Base-by-base conservation (phyloP, 768 basidiomycete species). In the Antrodiella citrinella region DNA sequence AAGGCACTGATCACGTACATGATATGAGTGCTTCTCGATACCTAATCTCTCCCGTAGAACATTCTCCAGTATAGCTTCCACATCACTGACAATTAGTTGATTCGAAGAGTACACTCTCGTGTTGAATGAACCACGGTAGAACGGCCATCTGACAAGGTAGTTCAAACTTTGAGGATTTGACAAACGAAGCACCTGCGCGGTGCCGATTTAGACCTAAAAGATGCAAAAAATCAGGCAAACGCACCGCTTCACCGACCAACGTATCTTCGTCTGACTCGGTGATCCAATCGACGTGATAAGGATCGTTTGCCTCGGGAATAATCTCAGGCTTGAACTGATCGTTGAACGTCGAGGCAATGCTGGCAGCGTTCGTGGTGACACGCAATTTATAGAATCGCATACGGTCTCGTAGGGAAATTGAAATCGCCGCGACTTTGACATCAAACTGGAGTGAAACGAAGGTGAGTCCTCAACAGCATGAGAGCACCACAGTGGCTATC, bases 341-440 rank as follows among this genome's bases (percentile, higher is more conserved):
- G 61, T 95, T 96, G 65, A 86, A 91, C 10, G 77, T 80, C 4
- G 82, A 78, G 0, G 86, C 87, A 41, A 87, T 82, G 45, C 70
- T 72, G 4, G 78, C 77, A 39, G 80, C 85, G 63, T 81, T 85
- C 19, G 73, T 84, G 20, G 81, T 91, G 49, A 82, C 84, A 47
- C 76, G 77, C 50, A 90, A 71, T 64, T 90, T 90, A 67, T 91
- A 91, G 63, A 91, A 91, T 24, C 82, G 76, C 88, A 91, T 90
- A 47, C 88, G 72, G 48, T 90, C 88, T 21, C 86, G 80, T 39
- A 91, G 72, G 2, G 88, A 88, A 38, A 79, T 66, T 1, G 77
- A 76, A 18, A 90, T 82, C 3, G 80, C 79, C 2, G 81, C 73
- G 22, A 95, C 75, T 60, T 91, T 91, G 20, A 76, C 73, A 52